These are phyloP conservation scores for Pythium aristosporum DNA, from an alignment of 352 stramenopile species.

Conservation along the genomic window DNA sequence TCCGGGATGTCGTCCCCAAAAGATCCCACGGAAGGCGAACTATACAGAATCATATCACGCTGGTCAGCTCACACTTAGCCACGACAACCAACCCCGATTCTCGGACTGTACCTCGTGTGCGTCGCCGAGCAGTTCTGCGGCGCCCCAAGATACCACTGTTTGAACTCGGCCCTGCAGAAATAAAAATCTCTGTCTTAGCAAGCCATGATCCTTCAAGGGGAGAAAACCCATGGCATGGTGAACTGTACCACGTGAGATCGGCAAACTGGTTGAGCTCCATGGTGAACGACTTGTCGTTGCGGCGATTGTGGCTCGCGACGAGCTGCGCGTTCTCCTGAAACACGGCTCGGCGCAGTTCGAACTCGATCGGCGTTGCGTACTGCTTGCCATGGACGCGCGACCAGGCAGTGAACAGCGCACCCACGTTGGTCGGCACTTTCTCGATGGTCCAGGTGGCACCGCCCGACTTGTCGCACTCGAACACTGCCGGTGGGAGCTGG, in stretches of 20 bases:
- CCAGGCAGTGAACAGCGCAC: slow-evolving; percentile 54
- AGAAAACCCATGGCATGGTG: too few relatives aligned
- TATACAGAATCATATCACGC: neutral
- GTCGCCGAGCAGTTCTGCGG: slow-evolving; percentile 78
- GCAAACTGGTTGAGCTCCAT: slow-evolving; percentile 82
- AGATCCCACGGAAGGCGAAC: neutral
- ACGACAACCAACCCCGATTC: neutral
- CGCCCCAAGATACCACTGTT: slow-evolving; percentile 60
- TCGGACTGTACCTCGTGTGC: slow-evolving; percentile 22
- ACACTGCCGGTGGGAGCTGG: slow-evolving; percentile 67
- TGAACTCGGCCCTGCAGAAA: slow-evolving; percentile 59
- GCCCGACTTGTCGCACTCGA: slow-evolving; percentile 59
- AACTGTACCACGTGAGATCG: slow-evolving; percentile 57
- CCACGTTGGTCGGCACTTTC: slow-evolving; percentile 32
- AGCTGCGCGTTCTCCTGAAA: slow-evolving; percentile 63
- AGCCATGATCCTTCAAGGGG: neutral
- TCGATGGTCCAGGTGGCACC: slow-evolving; percentile 37
- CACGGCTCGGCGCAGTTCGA: slow-evolving; percentile 49
- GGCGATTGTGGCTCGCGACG: slow-evolving; percentile 62
- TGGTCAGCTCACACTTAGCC: neutral
- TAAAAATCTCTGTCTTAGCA: neutral
- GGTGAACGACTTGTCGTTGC: slow-evolving; percentile 44
- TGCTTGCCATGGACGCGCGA: slow-evolving; percentile 39
- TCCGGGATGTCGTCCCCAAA: slow-evolving; percentile 64
- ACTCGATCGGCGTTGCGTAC: slow-evolving; percentile 51